A percentile compares a stretch with the other conserved stretches of the same genome.
phyloP scores from a whole-genome alignment of 2,329 filamentous ascomycete genomes.

The Cercospora janseana region DNA sequence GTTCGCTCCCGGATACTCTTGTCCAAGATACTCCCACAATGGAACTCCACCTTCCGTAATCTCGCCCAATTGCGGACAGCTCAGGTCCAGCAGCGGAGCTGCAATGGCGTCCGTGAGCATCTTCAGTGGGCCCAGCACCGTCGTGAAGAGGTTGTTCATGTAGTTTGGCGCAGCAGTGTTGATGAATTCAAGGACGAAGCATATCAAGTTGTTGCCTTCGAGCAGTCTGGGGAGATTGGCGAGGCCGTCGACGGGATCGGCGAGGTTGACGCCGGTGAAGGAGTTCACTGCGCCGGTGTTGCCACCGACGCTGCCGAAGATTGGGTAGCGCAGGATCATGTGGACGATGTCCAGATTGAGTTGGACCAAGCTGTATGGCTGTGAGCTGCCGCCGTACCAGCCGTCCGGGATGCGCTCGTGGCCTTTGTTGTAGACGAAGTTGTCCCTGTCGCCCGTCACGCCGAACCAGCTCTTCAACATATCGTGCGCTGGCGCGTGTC shows the following conservation, averaged over 20 bases:
- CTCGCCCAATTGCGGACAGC: slow-evolving; percentile 24
- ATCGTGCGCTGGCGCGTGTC: slow-evolving; percentile 16
- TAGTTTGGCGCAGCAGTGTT: slow-evolving; percentile 39
- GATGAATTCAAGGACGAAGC: slow-evolving; percentile 30
- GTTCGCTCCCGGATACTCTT: slow-evolving; percentile 27
- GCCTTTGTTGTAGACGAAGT: slow-evolving; percentile 27
- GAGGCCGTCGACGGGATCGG: slow-evolving; percentile 42
- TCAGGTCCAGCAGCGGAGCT: slow-evolving; percentile 21
- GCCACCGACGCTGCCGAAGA: slow-evolving; percentile 25
- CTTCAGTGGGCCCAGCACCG: slow-evolving; percentile 20
- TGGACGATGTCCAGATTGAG: slow-evolving; percentile 26
- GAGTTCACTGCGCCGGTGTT: slow-evolving; percentile 30
- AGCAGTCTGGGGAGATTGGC: slow-evolving; percentile 38
- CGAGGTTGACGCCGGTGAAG: slow-evolving; percentile 30
- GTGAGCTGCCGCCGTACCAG: slow-evolving; percentile 26
- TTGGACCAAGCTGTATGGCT: slow-evolving; percentile 24
- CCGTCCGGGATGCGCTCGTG: slow-evolving; percentile 26
- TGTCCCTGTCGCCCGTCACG: slow-evolving; percentile 21
- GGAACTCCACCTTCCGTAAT: slow-evolving; percentile 24
- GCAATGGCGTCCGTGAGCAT: slow-evolving; percentile 19
- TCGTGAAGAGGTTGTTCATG: slow-evolving; percentile 33
- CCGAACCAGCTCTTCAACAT: slow-evolving; percentile 31
- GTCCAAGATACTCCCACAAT: slow-evolving; percentile 22
- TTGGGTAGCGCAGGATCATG: slow-evolving; percentile 24
- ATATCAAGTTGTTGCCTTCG: slow-evolving; percentile 21